phyloP scores from a whole-genome alignment of 306 rosid genomes.

The Mimosa pudica region DNA sequence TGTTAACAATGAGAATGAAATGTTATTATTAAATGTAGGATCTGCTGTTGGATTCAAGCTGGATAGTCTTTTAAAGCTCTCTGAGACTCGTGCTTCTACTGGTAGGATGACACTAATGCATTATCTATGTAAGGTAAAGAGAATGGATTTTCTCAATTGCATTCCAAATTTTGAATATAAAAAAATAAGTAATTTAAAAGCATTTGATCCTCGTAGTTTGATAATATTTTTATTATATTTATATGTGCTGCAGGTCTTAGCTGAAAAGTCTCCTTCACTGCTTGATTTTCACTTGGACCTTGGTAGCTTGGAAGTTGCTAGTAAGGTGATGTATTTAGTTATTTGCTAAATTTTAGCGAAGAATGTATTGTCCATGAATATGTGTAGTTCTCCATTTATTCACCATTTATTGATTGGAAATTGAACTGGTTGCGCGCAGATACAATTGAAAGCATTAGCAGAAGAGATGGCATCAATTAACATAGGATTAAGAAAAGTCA shows the following conservation, averaged over 20 bases:
- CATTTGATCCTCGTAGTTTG: neutral
- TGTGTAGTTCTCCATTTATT: neutral
- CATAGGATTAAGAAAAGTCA: constrained; percentile 90
- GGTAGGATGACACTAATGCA: constrained; percentile 96
- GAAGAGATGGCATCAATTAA: constrained; percentile 98
- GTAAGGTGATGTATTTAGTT: constrained; percentile 60
- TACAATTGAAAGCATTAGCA: constrained; percentile 97
- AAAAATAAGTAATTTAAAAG: neutral
- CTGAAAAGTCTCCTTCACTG: constrained; percentile 79
- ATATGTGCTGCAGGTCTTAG: constrained; percentile 61
- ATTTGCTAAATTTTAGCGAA: neutral
- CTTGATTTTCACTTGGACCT: constrained; percentile 89
- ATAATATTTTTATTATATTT: neutral
- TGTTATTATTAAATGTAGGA: constrained; percentile 55
- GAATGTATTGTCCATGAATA: constrained; percentile 1
- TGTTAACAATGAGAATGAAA: constrained; percentile 7
- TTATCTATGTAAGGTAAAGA: constrained; percentile 92
- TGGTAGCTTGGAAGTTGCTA: constrained; percentile 75
- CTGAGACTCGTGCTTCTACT: constrained; percentile 90
- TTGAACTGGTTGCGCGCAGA: constrained; percentile 64
- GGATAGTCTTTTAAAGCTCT: constrained; percentile 93
- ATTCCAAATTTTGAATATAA: neutral
- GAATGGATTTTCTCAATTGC: neutral
- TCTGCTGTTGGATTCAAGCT: constrained; percentile 97
- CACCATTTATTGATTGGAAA: constrained; percentile 28